Evolutionary conservation across 257 asterid species (phyloP).

Genomic region (Rauvolfia tetraphylla): DNA sequence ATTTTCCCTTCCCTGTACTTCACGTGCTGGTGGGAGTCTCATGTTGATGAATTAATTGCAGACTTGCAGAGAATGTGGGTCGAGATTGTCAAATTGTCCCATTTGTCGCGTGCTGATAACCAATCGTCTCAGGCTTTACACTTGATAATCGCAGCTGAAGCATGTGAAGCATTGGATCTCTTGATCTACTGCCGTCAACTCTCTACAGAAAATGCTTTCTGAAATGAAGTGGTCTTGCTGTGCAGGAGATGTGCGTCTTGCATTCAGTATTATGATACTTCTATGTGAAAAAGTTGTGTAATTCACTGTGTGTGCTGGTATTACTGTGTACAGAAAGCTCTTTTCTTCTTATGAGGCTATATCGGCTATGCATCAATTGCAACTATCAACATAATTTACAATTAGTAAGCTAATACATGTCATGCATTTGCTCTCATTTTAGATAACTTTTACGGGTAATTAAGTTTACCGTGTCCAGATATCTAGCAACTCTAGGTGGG

Average conservation of each 20-base stretch:
- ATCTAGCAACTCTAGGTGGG: no score
- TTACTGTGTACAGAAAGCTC: background rate
- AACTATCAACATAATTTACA: no score
- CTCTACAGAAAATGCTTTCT: background rate
- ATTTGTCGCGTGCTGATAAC: constrained; percentile 68
- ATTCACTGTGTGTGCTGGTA: background rate
- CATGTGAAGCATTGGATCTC: background rate
- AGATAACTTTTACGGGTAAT: no score
- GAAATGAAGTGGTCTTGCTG: background rate
- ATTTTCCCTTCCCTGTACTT: background rate
- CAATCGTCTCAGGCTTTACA: constrained; percentile 57
- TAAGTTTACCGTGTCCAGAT: no score
- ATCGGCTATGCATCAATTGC: no score
- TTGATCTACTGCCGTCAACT: background rate
- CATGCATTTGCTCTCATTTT: no score
- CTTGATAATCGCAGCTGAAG: constrained; percentile 26
- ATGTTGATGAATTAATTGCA: constrained; percentile 30
- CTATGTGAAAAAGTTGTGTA: background rate
- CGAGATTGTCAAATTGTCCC: constrained; percentile 63
- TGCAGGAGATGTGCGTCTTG: background rate
- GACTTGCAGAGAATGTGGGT: constrained; percentile 75
- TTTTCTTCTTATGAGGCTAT: no score
- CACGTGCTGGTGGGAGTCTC: background rate
- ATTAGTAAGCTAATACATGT: no score
- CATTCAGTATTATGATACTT: background rate